Evolutionary conservation across 2,329 filamentous ascomycete species (phyloP), one percentile per base, ranked within the genome.

Genomic region (Penicillium sp.): DNA sequence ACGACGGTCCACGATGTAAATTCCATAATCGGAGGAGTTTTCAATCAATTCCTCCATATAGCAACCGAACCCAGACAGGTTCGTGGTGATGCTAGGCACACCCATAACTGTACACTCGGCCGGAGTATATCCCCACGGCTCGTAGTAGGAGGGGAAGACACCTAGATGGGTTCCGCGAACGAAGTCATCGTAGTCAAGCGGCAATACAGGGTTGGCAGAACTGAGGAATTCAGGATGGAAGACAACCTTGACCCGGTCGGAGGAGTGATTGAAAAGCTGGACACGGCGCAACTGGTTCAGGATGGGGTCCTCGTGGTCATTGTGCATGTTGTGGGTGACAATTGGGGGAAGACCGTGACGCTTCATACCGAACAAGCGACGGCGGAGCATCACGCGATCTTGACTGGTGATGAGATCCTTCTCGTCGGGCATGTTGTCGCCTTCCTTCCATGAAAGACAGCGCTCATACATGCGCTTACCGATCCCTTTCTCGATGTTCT

Each of bases 11-110:
- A 99, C 93, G 75, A 99, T 97, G 81, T 97, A 97, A 77, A 99
- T 97, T 65, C 94, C 94, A 72, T 99, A 97, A 77, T 99, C 94
- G 64, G 89, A 90, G 41, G 93, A 96, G 77, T 97, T 97, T 78
- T 97, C 93, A 65, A 99, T 97, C 66, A 97, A 80, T 77, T 97
- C 94, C 77, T 99, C 94, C 94, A 99, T 99, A 77, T 99, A 97
- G 78, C 94, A 97, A 49, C 94, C 94, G 70, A 99, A 99, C 21
- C 94, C 94, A 7, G 94, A 97, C 44, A 99, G 81, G 77, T 99
- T 99, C 29, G 93, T 97, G 12, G 94, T 97, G 77, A 99, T 97
- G 76, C 91, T 96, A 43, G 94, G 94, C 41, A 99, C 93, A 68
- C 94, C 94, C 94, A 97, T 97, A 62, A 97, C 94, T 0, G 94